Base-by-base conservation (phyloP, 1,284 basidiomycete species). In the Ganoderma leucocontextum region DNA sequence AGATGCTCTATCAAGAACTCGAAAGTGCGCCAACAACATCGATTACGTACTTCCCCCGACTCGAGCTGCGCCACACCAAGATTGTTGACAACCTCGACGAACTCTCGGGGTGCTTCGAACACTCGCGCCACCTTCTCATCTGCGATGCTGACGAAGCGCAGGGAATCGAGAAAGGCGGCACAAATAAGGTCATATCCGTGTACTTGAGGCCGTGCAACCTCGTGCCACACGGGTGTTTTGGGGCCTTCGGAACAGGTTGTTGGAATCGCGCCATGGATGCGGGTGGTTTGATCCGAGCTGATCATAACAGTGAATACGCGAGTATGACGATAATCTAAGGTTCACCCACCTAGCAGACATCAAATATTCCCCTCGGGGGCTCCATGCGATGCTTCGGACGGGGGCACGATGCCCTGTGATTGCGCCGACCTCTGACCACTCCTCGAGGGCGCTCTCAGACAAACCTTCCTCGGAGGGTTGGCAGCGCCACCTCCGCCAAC, bases 161-260 rank as follows among this genome's bases (percentile, higher is more conserved):
- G 82, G 0, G 93, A 82, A 67, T 87, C 85, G 55, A 98, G 85
- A 79, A 95, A 96, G 2, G 86, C 88, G 1, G 88, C 91, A 69
- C 91, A 91, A n/a, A 96, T 84, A 57, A 98, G 83, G 76, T 98
- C 95, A 79, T 98, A 98, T 6, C 96, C 96, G 79, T 99, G 96
- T 22, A 97, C 91, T 80, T 99, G 96, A 33, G 96, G 96, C 19
- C 96, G 89, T 36, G 88, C 88, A 38, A 98, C 83, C 78, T 98
- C 96, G 73, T 95, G 93, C 96, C 96, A 98, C 2, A 80, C 75
- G 0, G 64, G 39, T 2, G 75, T 77, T 8, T 74, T 68, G n/a
- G 72, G 39, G 4, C 67, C 67, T 38, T 77, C 72, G 8, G 60
- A 25, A 66, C 69, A 57, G 62, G 74, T 72, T 71, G 81, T 49